Percentiles rank a stretch among this genome's conserved stretches.
Evolutionary conservation across 1,284 basidiomycete genomes (phyloP).

Genomic region (Microbotryum scabiosae): DNA sequence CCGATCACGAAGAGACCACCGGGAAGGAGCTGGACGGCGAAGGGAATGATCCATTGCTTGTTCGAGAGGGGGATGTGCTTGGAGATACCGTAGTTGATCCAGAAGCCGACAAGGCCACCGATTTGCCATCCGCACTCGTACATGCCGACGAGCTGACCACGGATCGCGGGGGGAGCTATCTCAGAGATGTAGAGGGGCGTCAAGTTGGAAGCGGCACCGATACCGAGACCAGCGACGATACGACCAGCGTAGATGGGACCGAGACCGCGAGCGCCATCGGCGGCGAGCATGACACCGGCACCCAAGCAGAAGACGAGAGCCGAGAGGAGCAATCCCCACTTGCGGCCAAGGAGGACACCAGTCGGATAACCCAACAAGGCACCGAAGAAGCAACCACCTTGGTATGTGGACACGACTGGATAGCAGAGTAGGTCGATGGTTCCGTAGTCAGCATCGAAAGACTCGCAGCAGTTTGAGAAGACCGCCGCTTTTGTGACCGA

Average conservation of each 20-base stretch:
- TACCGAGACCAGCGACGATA: slow-evolving; percentile 60
- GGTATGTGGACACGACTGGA: slow-evolving; percentile 15
- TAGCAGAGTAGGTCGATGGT: too few species aligned
- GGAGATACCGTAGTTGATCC: background rate
- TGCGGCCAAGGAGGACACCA: slow-evolving; percentile 20
- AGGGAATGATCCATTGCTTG: slow-evolving; percentile 50
- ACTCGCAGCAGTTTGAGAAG: too few species aligned
- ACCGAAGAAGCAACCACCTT: slow-evolving; percentile 25
- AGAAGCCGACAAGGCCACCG: slow-evolving; percentile 27
- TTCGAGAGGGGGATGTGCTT: background rate
- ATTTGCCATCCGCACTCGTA: slow-evolving; percentile 39
- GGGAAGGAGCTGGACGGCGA: slow-evolving; percentile 49
- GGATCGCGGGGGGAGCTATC: slow-evolving; percentile 32
- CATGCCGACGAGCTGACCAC: slow-evolving; percentile 37
- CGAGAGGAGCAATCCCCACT: slow-evolving; percentile 29
- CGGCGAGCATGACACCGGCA: slow-evolving; percentile 27
- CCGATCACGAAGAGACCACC: slow-evolving; percentile 47
- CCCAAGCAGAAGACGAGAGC: slow-evolving; percentile 35
- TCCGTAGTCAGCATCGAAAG: too few species aligned
- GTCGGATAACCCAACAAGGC: slow-evolving; percentile 21
- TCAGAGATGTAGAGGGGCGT: slow-evolving; percentile 36
- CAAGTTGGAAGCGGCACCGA: slow-evolving; percentile 52
- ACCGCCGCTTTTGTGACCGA: too few species aligned
- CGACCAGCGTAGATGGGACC: slow-evolving; percentile 44
- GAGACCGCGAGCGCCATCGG: slow-evolving; percentile 6